These are phyloP conservation scores for Colletotrichum theobromicola DNA, from an alignment of 2,329 filamentous ascomycete genomes.

Conservation along the genomic window DNA sequence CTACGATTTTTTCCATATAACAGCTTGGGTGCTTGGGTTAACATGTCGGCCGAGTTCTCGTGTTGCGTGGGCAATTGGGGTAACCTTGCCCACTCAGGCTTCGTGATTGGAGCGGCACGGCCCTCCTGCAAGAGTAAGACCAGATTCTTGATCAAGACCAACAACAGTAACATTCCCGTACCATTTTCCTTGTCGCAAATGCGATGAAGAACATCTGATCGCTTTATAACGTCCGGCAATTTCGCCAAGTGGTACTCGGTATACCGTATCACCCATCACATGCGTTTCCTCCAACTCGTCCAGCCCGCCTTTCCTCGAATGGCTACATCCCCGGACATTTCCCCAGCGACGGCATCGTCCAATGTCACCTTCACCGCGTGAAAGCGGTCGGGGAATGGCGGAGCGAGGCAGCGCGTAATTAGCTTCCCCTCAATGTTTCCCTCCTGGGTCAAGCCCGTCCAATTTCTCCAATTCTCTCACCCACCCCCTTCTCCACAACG, in stretches of 20 bases:
- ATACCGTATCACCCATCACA: neutral
- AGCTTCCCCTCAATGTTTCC: neutral
- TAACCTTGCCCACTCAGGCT: neutral
- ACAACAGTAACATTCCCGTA: neutral
- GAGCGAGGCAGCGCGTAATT: neutral
- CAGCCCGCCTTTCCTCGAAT: neutral
- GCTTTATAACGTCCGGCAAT: neutral
- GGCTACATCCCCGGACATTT: neutral
- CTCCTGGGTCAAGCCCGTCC: neutral
- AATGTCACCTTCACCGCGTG: neutral
- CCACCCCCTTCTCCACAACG: conserved; percentile 7
- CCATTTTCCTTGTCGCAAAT: neutral
- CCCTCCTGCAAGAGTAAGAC: neutral
- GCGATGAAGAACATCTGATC: neutral
- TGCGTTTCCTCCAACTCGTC: neutral
- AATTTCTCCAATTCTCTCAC: conserved; percentile 7
- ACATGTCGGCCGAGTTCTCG: neutral
- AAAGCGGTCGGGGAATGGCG: neutral
- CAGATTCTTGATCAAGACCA: neutral
- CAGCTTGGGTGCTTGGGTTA: no score
- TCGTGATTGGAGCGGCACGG: conserved; percentile 9
- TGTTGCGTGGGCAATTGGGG: neutral
- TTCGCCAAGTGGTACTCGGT: neutral
- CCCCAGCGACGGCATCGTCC: neutral
- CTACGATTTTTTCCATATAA: neutral